Percentiles rank a stretch among this genome's conserved stretches.
Conservation (phyloP, 1,139 yeast species). For the Hansenula sp. region DNA sequence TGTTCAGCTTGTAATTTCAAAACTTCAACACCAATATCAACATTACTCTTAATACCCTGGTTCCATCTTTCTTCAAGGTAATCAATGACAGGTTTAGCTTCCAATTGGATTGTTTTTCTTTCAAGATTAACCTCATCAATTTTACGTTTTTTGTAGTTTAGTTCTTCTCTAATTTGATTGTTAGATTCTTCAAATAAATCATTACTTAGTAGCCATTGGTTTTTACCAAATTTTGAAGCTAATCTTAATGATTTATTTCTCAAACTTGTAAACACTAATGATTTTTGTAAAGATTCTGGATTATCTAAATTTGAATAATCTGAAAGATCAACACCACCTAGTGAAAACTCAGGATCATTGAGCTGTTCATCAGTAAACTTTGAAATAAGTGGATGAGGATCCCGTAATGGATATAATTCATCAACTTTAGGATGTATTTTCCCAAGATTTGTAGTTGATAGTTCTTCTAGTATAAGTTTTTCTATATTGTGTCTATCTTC, state of each 20-base stretch:
- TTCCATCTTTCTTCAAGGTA: conserved; percentile 18
- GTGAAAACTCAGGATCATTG: conserved; percentile 9
- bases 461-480: conserved; percentile 12
- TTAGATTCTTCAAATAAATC: conserved; percentile 10
- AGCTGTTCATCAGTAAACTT: conserved; percentile 2
- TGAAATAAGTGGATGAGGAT: neutral
- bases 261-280: conserved; percentile 16
- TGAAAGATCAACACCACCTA: conserved; percentile 18
- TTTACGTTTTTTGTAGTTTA: conserved; percentile 11
- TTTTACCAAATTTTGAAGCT: conserved; percentile 7
- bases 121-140: conserved; percentile 15
- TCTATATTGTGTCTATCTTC: conserved; percentile 13
- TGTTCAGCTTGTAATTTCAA: conserved; percentile 7
- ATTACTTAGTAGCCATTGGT: conserved; percentile 16
- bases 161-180: conserved; percentile 7
- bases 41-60: conserved; percentile 16
- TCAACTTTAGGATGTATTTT: conserved; percentile 10
- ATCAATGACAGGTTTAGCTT: conserved; percentile 13
- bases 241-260: conserved; percentile 9
- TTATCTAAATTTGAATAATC: conserved; percentile 13
- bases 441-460: conserved; percentile 2
- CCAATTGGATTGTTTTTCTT: conserved; percentile 11
- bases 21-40: conserved; percentile 19
- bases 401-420: conserved; percentile 5
- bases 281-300: conserved; percentile 10